Conservation (phyloP, 169 alveolate species). For the Perkinsus chesapeaki region DNA sequence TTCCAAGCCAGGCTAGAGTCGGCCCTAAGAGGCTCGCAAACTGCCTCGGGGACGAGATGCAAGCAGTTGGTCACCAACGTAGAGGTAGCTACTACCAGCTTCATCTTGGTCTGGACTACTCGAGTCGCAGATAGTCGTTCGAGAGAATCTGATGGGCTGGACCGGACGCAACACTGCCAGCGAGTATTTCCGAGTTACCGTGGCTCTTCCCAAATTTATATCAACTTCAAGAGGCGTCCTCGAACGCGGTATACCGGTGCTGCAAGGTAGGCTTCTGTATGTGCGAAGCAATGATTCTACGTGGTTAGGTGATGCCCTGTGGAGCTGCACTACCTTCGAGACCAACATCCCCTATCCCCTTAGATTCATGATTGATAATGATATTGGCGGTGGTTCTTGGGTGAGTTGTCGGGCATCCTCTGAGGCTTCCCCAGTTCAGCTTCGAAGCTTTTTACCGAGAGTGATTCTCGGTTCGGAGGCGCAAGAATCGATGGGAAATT, state of each 20-base stretch:
- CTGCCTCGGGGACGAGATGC: neutral
- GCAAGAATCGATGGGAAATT: no score
- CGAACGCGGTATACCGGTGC: slow-evolving; percentile 55
- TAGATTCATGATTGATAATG: slow-evolving; percentile 89
- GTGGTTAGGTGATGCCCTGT: neutral
- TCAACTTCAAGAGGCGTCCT: slow-evolving; percentile 59
- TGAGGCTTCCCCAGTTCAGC: no score
- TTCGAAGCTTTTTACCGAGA: no score
- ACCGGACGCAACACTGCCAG: slow-evolving; percentile 26
- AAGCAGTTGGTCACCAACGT: neutral
- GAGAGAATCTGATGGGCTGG: neutral
- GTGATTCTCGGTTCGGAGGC: no score
- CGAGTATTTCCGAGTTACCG: slow-evolving; percentile 63
- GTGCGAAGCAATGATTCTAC: neutral
- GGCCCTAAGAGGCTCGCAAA: neutral
- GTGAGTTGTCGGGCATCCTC: slow-evolving; percentile 46
- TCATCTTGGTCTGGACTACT: neutral
- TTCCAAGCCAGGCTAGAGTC: neutral
- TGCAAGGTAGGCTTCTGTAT: neutral
- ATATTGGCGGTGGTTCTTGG: slow-evolving; percentile 95
- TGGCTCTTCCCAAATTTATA: slow-evolving; percentile 65
- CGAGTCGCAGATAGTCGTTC: neutral
- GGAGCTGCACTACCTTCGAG: slow-evolving; percentile 70
- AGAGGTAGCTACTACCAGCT: neutral
- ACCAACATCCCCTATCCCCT: slow-evolving; percentile 92